Percentiles rank a stretch among this genome's conserved stretches.
phyloP scores from a whole-genome alignment of 169 alveolate species.

The Eimeria acervulina region DNA sequence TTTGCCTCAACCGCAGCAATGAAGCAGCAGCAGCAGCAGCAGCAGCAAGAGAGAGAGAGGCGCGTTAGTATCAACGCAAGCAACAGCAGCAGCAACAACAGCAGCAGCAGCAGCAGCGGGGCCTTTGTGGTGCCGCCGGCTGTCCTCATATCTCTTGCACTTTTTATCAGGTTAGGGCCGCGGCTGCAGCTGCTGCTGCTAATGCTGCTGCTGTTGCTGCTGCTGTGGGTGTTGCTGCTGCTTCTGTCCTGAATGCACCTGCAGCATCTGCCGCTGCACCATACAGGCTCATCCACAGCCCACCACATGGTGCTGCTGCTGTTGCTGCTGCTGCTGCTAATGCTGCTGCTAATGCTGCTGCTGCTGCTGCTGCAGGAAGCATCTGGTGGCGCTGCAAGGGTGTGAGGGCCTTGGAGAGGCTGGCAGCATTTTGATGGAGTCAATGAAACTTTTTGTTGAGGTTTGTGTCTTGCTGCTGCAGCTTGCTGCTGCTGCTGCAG shows the following conservation, averaged over 20 bases:
- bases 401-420: too few relatives aligned
- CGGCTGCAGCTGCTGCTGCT: background rate
- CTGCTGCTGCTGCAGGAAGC: too few relatives aligned
- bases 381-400: too few relatives aligned
- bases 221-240: too few relatives aligned
- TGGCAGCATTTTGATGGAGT: too few relatives aligned
- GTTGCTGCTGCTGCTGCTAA: too few relatives aligned
- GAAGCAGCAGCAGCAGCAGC: slow-evolving; percentile 22
- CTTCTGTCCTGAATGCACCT: too few relatives aligned
- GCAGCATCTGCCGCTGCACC: too few relatives aligned
- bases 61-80: background rate
- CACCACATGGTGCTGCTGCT: slow-evolving; percentile 24
- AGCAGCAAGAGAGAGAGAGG: slow-evolving; percentile 13
- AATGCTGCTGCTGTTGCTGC: slow-evolving; percentile 41
- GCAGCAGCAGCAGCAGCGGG: slow-evolving; percentile 52
- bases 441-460: too few relatives aligned
- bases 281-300: too few relatives aligned
- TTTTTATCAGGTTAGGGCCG: background rate
- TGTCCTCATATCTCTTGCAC: slow-evolving; percentile 27
- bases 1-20: slow-evolving; percentile 16
- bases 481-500: background rate
- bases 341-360: too few relatives aligned
- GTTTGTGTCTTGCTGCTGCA: background rate
- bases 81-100: slow-evolving; percentile 5
- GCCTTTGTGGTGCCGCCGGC: slow-evolving; percentile 50